Base-by-base conservation (phyloP, 495 filamentous ascomycete species). In the Hypoxylon fuscum region DNA sequence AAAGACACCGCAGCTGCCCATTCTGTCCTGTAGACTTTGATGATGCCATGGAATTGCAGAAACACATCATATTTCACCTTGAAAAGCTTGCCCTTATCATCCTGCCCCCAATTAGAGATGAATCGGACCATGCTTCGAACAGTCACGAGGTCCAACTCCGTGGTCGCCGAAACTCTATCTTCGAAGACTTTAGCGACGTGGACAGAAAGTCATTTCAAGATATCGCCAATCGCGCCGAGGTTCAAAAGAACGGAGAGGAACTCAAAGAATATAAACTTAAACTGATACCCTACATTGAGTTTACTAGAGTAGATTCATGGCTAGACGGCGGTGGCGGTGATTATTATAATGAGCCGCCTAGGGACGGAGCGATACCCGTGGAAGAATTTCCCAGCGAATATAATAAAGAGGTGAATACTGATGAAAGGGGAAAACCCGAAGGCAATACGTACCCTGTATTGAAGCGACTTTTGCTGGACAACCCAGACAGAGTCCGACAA, bases 401-500 rank as follows among this genome's bases (percentile, higher is more conserved):
- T 14, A 3, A 9, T 10, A 12, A 35, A 35, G 32, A 11, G 11
- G 4, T 27, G 3, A 8, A 3, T 27, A 27, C 4, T 27, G 32
- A n/a, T 35, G 32, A 35, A 6, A 35, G 12, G 32, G n/a, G n/a
- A n/a, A n/a, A n/a, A n/a, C n/a, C n/a, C n/a, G n/a, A n/a, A n/a
- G n/a, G n/a, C n/a, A n/a, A n/a, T n/a, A n/a, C n/a, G n/a, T n/a
- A n/a, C n/a, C n/a, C n/a, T n/a, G n/a, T n/a, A 14, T 11, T 27
- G 35, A 38, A 42, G 11, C 22, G 27, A 18, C 32, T 59, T 11
- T 29, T 37, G 12, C 40, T 59, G 8, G 14, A 52, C 22, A 9
- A 59, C 22, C 18, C 47, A 46, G 15, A 37, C 1, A 59, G 56
- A 31, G 56, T 59, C 18, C 27, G 23, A 22, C 21, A 15, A 7